phyloP scores from a whole-genome alignment of 352 stramenopile species.

The Globisporangium solare region DNA sequence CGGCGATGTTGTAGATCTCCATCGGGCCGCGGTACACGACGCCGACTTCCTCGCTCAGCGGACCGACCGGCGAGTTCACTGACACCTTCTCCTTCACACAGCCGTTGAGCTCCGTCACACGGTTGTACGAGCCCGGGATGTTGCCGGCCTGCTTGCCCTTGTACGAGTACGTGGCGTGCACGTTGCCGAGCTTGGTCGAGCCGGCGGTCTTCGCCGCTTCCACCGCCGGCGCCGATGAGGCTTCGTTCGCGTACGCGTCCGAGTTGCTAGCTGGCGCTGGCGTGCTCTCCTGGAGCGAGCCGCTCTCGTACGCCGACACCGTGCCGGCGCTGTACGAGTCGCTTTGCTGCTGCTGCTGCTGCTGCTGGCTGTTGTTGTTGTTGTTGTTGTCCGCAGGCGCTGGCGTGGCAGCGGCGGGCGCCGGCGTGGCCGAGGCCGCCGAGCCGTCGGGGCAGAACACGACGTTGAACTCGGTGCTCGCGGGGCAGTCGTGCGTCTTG shows the following conservation, averaged over 20 bases:
- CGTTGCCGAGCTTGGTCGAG: conserved; percentile 12
- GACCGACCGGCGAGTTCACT: conserved; percentile 45
- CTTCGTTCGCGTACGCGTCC: background rate
- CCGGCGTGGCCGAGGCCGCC: too few relatives aligned
- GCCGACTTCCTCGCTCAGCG: conserved; percentile 51
- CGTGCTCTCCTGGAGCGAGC: background rate
- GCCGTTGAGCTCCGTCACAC: conserved; percentile 31
- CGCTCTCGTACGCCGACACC: conserved; percentile 2
- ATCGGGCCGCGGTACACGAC: conserved; percentile 62
- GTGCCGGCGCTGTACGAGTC: background rate
- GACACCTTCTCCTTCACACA: conserved; percentile 38
- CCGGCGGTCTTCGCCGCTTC: background rate
- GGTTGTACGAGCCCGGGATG: conserved; percentile 39
- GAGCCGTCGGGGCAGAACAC: conserved; percentile 43
- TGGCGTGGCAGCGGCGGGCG: too few relatives aligned
- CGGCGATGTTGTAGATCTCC: conserved; percentile 57
- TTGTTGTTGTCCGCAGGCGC: too few relatives aligned
- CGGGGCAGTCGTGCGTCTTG: conserved; percentile 62
- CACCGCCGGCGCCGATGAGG: conserved; percentile 1
- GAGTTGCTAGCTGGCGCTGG: conserved; percentile 5
- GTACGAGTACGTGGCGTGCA: conserved; percentile 54
- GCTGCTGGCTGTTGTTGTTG: conserved; percentile 5
- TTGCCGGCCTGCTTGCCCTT: conserved; percentile 44
- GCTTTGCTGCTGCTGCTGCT: background rate
- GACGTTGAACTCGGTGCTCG: conserved; percentile 33